phyloP scores from a whole-genome alignment of 1,284 basidiomycete genomes.

The Sporisorium scitamineum region DNA sequence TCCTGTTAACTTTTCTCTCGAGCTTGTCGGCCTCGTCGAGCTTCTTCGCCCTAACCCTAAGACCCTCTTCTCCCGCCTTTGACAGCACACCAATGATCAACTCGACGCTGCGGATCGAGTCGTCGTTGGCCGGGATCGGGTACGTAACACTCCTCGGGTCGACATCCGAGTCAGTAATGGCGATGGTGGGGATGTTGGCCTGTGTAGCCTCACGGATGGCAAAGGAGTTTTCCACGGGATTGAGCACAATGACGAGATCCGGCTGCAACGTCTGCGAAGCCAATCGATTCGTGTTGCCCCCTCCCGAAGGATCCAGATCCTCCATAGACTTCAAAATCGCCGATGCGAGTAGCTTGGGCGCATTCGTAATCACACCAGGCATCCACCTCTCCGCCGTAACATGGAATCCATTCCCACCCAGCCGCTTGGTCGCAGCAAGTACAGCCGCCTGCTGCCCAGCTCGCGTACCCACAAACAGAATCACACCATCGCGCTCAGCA shows the following conservation, averaged over 20 bases:
- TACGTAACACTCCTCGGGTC: constrained; percentile 98
- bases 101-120: constrained; percentile 88
- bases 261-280: constrained; percentile 78
- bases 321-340: constrained; percentile 58
- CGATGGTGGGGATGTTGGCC: constrained; percentile 71
- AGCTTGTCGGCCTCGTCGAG: constrained; percentile 58
- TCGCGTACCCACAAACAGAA: constrained; percentile 91
- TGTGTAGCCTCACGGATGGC: constrained; percentile 70
- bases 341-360: constrained; percentile 73
- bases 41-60: constrained; percentile 47
- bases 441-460: constrained; percentile 82
- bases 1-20: constrained; percentile 43
- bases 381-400: constrained; percentile 87
- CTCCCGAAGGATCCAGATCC: constrained; percentile 31
- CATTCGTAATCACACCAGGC: constrained; percentile 93
- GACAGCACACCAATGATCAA: constrained; percentile 90
- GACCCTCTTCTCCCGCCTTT: constrained; percentile 78
- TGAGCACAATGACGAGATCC: constrained; percentile 88
- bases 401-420: constrained; percentile 78
- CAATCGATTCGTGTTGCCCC: constrained; percentile 68
- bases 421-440: constrained; percentile 81
- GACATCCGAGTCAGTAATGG: constrained; percentile 90
- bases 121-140: constrained; percentile 97
- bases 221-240: constrained; percentile 82
- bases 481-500: constrained; percentile 82